These are phyloP conservation scores for Aspergillus clavatus DNA, from an alignment of 2,329 filamentous ascomycete species.

Conservation along the genomic window DNA sequence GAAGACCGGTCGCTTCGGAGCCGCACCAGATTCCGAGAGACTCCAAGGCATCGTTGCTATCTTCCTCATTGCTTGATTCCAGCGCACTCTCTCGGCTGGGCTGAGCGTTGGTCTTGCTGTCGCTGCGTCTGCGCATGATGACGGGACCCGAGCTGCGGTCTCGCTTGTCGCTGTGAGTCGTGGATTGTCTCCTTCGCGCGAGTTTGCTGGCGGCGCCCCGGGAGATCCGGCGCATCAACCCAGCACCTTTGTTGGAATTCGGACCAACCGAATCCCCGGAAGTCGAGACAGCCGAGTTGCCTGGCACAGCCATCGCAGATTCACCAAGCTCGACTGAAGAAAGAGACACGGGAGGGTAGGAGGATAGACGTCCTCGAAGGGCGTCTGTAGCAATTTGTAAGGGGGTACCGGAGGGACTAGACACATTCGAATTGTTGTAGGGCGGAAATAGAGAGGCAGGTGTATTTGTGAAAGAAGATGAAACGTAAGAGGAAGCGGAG, in stretches of 20 bases:
- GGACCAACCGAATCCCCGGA: constrained; percentile 57
- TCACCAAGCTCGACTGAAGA: constrained; percentile 68
- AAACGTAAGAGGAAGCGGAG: constrained; percentile 26
- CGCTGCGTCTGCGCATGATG: constrained; percentile 79
- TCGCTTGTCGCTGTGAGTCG: constrained; percentile 68
- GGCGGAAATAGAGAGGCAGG: constrained; percentile 26
- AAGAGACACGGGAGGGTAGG: constrained; percentile 34
- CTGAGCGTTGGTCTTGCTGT: constrained; percentile 72
- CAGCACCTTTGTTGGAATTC: constrained; percentile 52
- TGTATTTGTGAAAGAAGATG: constrained; percentile 27
- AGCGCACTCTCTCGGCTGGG: constrained; percentile 45
- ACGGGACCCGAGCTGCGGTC: constrained; percentile 87
- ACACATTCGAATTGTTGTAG: constrained; percentile 28
- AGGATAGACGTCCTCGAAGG: constrained; percentile 25
- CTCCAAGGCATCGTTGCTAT: constrained; percentile 45
- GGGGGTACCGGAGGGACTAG: constrained; percentile 34
- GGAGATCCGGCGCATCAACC: constrained; percentile 78
- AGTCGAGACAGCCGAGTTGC: constrained; percentile 43
- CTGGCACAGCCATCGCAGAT: constrained; percentile 52
- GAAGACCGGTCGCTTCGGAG: constrained; percentile 37
- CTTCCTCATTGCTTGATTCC: constrained; percentile 37
- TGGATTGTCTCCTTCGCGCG: constrained; percentile 69
- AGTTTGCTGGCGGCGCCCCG: constrained; percentile 69
- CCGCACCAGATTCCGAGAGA: constrained; percentile 39
- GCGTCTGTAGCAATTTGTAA: constrained; percentile 32